Percentiles rank a stretch among this genome's conserved stretches.
These are phyloP conservation scores for Chaetomium sp. DNA, from an alignment of 2,329 filamentous ascomycete genomes.

Conservation along the genomic window DNA sequence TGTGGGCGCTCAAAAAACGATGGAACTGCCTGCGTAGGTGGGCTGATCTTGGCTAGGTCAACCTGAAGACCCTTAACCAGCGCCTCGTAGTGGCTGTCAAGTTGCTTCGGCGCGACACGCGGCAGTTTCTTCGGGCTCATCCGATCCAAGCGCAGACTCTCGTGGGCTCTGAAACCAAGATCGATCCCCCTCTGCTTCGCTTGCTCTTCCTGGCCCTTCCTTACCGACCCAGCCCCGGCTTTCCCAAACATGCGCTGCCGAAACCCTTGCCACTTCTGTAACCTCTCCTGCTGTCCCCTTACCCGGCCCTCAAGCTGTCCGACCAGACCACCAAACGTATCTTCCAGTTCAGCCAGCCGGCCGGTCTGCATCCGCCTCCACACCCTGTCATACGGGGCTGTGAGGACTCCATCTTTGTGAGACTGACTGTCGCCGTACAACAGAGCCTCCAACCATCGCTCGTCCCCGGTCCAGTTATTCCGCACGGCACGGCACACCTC, in stretches of 20 bases:
- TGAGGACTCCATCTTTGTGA: constrained; percentile 57
- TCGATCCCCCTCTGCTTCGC: constrained; percentile 39
- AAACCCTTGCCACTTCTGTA: constrained; percentile 70
- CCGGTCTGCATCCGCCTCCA: constrained; percentile 62
- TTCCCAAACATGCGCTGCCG: constrained; percentile 42
- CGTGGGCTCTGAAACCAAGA: constrained; percentile 49
- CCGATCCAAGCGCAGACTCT: constrained; percentile 39
- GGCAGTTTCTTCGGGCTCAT: constrained; percentile 27
- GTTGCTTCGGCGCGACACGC: constrained; percentile 14
- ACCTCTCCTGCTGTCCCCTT: constrained; percentile 56
- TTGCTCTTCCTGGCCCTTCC: constrained; percentile 20
- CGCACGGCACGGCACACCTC: constrained; percentile 55
- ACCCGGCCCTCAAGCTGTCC: constrained; percentile 67
- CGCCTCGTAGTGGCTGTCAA: constrained; percentile 38
- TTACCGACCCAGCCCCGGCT: constrained; percentile 19
- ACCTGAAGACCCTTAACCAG: constrained; percentile 37
- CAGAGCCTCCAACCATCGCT: constrained; percentile 66
- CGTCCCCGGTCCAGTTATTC: constrained; percentile 73
- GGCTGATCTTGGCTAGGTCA: constrained; percentile 33
- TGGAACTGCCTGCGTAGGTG: constrained; percentile 21
- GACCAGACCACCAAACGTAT: constrained; percentile 47
- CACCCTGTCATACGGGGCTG: constrained; percentile 60
- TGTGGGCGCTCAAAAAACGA: constrained; percentile 16
- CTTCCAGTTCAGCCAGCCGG: constrained; percentile 50
- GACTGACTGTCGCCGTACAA: constrained; percentile 57